Percentiles rank a stretch among this genome's conserved stretches.
These are phyloP conservation scores for Castanea crenata DNA, from an alignment of 306 rosid genomes.

Conservation along the genomic window DNA sequence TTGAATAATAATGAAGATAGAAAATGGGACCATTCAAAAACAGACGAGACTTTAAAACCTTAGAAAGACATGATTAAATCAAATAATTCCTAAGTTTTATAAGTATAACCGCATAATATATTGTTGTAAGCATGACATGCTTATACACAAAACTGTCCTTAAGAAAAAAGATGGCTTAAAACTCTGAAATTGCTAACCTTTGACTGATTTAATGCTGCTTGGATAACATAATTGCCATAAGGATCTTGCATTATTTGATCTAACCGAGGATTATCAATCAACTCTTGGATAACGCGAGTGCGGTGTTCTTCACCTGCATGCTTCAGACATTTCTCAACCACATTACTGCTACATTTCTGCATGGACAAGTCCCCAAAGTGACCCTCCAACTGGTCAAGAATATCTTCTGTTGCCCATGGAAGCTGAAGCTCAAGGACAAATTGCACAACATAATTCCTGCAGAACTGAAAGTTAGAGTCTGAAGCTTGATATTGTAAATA, in stretches of 20 bases:
- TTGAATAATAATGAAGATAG: not conserved
- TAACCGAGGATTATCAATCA: constrained; percentile 31
- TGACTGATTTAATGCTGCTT: constrained; percentile 40
- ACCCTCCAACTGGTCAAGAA: constrained; percentile 45
- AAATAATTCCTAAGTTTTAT: not conserved
- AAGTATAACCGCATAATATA: not conserved
- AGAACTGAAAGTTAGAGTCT: constrained; percentile 8
- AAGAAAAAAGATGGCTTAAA: not conserved
- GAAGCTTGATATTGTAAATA: not conserved
- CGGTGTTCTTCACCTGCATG: constrained; percentile 23
- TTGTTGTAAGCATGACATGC: not conserved
- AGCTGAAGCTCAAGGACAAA: constrained; percentile 40
- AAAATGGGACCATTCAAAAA: not conserved
- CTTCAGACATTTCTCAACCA: constrained; percentile 53
- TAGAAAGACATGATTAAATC: not conserved
- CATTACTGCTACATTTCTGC: constrained; percentile 60
- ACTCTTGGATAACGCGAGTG: constrained; percentile 29
- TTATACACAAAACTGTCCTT: not conserved
- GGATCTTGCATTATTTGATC: constrained; percentile 61
- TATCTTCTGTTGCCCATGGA: constrained; percentile 38
- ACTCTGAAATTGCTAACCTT: constrained; percentile 32
- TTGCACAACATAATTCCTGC: constrained; percentile 70
- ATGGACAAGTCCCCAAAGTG: constrained; percentile 42
- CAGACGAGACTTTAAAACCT: not conserved
- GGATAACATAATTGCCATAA: constrained; percentile 53